These are phyloP conservation scores for Boletales sp. DNA, from an alignment of 768 basidiomycete species.

Conservation along the genomic window DNA sequence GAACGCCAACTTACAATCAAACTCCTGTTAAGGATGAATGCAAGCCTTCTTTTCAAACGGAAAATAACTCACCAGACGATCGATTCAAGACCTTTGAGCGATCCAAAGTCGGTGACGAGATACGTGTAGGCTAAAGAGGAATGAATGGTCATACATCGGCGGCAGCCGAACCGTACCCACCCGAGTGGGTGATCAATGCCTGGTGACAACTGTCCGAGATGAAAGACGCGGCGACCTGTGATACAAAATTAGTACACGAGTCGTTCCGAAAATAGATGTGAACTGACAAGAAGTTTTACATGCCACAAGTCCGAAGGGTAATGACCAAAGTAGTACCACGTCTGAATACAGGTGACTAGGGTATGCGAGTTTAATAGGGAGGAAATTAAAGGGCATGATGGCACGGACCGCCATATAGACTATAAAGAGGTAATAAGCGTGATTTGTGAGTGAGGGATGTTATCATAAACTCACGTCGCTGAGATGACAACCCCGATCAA, in stretches of 20 bases:
- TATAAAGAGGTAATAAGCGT: constrained; percentile 16
- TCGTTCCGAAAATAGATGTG: neutral
- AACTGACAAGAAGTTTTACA: constrained; percentile 45
- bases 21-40: constrained; percentile 19
- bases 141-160: neutral
- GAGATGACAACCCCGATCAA: constrained; percentile 54
- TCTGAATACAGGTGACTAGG: constrained; percentile 54
- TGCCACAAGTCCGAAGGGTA: constrained; percentile 52
- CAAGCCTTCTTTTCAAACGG: neutral
- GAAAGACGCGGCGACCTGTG: constrained; percentile 51
- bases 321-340: constrained; percentile 51
- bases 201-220: constrained; percentile 56
- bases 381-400: neutral
- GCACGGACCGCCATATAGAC: constrained; percentile 49
- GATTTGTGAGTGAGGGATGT: neutral
- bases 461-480: constrained; percentile 39
- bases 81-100: constrained; percentile 22
- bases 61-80: constrained; percentile 42
- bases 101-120: constrained; percentile 39
- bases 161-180: constrained; percentile 24
- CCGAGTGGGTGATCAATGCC: constrained; percentile 51
- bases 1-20: constrained; percentile 16
- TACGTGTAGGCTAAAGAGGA: constrained; percentile 44
- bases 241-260: neutral
- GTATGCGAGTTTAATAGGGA: constrained; percentile 2